Base-by-base conservation (phyloP, 2,329 filamentous ascomycete species). In the Cordyceps fumosorosea region DNA sequence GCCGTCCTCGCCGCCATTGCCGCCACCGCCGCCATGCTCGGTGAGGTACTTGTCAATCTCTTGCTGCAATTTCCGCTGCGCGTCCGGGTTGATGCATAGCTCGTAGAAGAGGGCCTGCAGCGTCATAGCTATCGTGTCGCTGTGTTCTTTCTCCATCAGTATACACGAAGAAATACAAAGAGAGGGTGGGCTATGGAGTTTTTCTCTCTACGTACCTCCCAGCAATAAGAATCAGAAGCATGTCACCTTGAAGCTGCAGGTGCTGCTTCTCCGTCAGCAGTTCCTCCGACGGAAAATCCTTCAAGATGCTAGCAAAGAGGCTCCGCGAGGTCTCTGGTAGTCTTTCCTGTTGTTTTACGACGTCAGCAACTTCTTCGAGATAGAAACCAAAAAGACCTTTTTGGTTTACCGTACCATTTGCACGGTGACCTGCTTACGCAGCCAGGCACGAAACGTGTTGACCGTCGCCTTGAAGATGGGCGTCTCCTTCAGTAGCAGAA, bases 31-130 rank as follows among this genome's bases (percentile, higher is more conserved):
- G 37, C 37, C 53, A 3, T 65, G 29, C n/a, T 64, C 60, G 2
- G 51, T 45, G 11, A 66, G 63, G 22, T 67, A 67, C 11, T 52
- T 50, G 44, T 72, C 66, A 10, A 77, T 63, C 34, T 79, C 78
- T 0, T 71, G 68, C 26, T 75, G 72, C 18, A 83, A 68, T 62
- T 77, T 79, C 10, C 67, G 79, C 8, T 68, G 47, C 62, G 72
- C 78, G 4, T 78, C 45, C 40, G 60, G 70, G 68, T 66, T 75
- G 52, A 34, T 69, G 51, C 69, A 71, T 55, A 80, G 68, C 65
- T 77, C 59, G 67, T 69, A 67, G 48, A 77, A 74, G 0, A 71
- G 62, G 62, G 70, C 67, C 11, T 70, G 68, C n/a, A 77, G 64
- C 6, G 73, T 67, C 12, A 69, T 66, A 1, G 74, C 71, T 0